These are phyloP conservation scores for Metschnikowia koreensis DNA, from an alignment of 805 yeast genomes.

Conservation along the genomic window DNA sequence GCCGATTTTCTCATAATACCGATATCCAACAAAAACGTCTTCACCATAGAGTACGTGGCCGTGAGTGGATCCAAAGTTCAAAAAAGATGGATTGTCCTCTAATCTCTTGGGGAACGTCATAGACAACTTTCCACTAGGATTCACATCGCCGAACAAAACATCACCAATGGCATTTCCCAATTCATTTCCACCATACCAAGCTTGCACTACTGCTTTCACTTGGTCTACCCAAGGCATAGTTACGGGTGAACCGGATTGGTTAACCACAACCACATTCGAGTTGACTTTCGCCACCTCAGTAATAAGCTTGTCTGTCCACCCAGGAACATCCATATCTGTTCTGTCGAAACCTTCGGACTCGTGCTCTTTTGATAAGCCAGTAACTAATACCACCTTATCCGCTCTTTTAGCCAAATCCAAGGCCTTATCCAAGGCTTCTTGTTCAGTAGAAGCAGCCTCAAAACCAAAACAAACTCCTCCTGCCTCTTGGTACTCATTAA, in stretches of 20 bases:
- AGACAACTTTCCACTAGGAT: conserved; percentile 31
- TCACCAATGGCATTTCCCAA: conserved; percentile 33
- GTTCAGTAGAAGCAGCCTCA: conserved; percentile 18
- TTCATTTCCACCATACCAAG: conserved; percentile 39
- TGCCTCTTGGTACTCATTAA: conserved; percentile 14
- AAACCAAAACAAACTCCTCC: conserved; percentile 32
- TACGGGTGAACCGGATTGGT: conserved; percentile 36
- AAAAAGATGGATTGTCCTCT: conserved; percentile 29
- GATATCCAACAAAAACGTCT: conserved; percentile 32
- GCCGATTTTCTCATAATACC: conserved; percentile 29
- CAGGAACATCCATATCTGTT: conserved; percentile 29
- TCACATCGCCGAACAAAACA: conserved; percentile 31
- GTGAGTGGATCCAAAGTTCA: conserved; percentile 28
- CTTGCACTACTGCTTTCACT: conserved; percentile 28
- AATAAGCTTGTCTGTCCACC: conserved; percentile 26
- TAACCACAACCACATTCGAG: conserved; percentile 30
- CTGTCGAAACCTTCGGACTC: conserved; percentile 34
- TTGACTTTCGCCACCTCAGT: conserved; percentile 27
- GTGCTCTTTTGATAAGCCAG: conserved; percentile 30
- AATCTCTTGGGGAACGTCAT: conserved; percentile 24
- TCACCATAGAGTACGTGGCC: conserved; percentile 36
- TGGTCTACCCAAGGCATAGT: conserved; percentile 30
- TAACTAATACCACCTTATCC: conserved; percentile 29
- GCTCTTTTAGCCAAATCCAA: conserved; percentile 24
- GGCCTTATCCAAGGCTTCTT: conserved; percentile 27